Evolutionary conservation across 2,329 filamentous ascomycete genomes (phyloP).

Genomic region (Lasiodiplodia sp.): DNA sequence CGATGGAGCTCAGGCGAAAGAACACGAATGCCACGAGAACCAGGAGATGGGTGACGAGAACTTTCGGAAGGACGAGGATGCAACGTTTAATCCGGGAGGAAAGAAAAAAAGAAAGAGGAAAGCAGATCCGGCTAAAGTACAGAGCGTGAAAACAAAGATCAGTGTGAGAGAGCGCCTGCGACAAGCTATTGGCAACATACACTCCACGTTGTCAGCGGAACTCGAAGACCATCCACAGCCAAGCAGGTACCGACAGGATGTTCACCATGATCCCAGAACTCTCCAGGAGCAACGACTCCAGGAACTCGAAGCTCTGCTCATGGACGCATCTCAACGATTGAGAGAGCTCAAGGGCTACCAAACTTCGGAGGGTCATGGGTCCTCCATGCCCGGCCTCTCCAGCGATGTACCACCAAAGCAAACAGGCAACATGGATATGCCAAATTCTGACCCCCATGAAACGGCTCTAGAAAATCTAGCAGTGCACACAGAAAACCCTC

Average conservation of each 20-base stretch:
- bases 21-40: background rate
- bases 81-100: background rate
- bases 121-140: background rate
- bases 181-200: background rate
- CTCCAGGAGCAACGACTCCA: conserved; percentile 10
- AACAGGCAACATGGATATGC: background rate
- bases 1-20: background rate
- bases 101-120: too few species aligned
- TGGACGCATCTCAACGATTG: background rate
- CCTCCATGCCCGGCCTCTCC: background rate
- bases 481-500: background rate
- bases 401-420: background rate
- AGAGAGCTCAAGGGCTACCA: background rate
- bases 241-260: conserved; percentile 16
- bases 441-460: too few species aligned
- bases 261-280: background rate
- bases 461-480: background rate
- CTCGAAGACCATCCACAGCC: background rate
- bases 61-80: background rate
- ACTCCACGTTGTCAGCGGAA: background rate
- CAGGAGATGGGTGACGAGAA: background rate
- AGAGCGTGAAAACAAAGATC: background rate
- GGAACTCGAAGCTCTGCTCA: background rate
- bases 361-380: background rate
- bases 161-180: conserved; percentile 4